Percentiles rank a stretch among this genome's conserved stretches.
These are phyloP conservation scores for Tolypocladium cylindrosporum DNA, from an alignment of 2,329 filamentous ascomycete genomes.

Conservation along the genomic window DNA sequence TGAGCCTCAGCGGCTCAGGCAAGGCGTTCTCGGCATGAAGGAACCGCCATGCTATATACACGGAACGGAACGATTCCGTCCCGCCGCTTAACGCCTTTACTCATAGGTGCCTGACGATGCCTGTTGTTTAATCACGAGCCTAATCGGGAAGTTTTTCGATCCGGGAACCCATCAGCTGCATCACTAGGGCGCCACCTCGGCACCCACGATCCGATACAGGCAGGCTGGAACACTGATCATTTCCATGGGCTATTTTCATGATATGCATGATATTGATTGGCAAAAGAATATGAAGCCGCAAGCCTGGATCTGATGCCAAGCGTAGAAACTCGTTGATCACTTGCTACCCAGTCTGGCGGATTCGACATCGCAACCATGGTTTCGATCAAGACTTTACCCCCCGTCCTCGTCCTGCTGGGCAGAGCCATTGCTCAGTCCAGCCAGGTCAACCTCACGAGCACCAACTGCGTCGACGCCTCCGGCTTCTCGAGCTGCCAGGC, in stretches of 20 bases:
- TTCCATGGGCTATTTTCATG: background rate
- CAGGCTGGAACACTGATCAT: background rate
- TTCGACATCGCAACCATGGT: background rate
- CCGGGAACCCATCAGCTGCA: background rate
- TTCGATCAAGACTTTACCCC: background rate
- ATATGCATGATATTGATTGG: too few species aligned
- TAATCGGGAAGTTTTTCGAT: background rate
- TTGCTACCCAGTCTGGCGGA: background rate
- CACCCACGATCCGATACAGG: background rate
- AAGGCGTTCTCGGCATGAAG: background rate
- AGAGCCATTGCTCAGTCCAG: background rate
- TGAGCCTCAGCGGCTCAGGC: background rate
- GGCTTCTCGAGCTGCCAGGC: background rate
- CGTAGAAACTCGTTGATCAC: too few species aligned
- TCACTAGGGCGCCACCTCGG: background rate
- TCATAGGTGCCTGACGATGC: background rate
- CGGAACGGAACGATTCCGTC: background rate
- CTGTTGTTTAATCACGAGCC: background rate
- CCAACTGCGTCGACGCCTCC: background rate
- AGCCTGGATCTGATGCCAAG: background rate
- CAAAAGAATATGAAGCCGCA: background rate
- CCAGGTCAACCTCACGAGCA: background rate
- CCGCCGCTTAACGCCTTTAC: too few species aligned
- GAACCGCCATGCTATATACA: background rate
- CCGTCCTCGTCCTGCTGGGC: background rate